phyloP scores from a whole-genome alignment of 2,329 filamentous ascomycete species.

The Claviceps sp. region DNA sequence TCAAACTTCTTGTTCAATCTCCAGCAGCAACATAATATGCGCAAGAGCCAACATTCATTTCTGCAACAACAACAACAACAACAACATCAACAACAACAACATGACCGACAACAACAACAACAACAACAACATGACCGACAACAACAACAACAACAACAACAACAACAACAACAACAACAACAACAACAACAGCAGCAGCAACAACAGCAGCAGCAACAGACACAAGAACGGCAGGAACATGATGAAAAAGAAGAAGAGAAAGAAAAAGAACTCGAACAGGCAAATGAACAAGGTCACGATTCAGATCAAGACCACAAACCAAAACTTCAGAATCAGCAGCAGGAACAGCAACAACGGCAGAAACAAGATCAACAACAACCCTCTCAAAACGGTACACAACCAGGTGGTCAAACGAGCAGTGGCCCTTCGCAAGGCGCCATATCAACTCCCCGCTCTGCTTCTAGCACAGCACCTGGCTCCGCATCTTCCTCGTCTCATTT shows the following conservation, averaged over 20 bases:
- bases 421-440: constrained; percentile 23
- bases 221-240: constrained; percentile 42
- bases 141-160: constrained; percentile 36
- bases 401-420: constrained; percentile 19
- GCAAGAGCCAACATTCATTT: constrained; percentile 31
- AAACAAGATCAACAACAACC: constrained; percentile 28
- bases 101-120: constrained; percentile 26
- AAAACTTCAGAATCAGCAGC: constrained; percentile 19
- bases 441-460: constrained; percentile 21
- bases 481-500: constrained; percentile 43
- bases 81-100: constrained; percentile 37
- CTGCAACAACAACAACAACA: constrained; percentile 25
- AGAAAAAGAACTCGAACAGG: constrained; percentile 8
- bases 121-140: constrained; percentile 40
- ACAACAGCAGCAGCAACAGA: constrained; percentile 27
- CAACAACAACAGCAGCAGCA: constrained; percentile 30
- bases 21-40: constrained; percentile 49
- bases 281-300: too few relatives aligned
- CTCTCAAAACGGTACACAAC: constrained; percentile 39
- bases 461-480: constrained; percentile 18
- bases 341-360: constrained; percentile 41
- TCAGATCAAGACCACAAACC: too few relatives aligned
- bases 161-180: constrained; percentile 39
- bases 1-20: constrained; percentile 62
- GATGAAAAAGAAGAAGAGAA: constrained; percentile 27